Percentiles rank a stretch among this genome's conserved stretches.
Conservation (phyloP, 208 protist species). For the Crithidia thermophila region DNA sequence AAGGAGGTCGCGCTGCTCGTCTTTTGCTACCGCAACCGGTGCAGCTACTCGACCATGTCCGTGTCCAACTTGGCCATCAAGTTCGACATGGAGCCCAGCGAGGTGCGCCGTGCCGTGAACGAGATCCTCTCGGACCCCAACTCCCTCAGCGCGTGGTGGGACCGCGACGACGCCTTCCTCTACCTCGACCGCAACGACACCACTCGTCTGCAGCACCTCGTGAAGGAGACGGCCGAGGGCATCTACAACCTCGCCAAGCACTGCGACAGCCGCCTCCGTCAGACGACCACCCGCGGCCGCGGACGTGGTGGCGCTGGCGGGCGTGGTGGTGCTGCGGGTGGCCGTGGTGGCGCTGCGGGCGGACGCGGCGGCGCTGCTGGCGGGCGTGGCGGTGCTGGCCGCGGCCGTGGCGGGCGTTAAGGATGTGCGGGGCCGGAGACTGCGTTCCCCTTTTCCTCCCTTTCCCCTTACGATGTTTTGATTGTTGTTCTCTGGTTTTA, state of each 20-base stretch:
- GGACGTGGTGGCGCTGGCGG: conserved; percentile 45
- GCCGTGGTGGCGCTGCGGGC: too few species aligned
- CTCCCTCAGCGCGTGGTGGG: conserved; percentile 83
- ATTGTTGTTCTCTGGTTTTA: too few species aligned
- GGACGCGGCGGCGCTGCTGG: conserved; percentile 14
- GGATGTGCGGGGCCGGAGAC: neutral
- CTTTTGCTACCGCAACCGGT: conserved; percentile 79
- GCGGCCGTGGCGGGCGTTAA: conserved; percentile 29
- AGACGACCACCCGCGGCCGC: conserved; percentile 46
- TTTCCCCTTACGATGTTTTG: too few species aligned
- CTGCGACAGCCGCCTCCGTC: conserved; percentile 60
- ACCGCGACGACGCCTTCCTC: conserved; percentile 81
- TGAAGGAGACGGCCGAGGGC: conserved; percentile 67
- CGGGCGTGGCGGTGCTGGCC: neutral
- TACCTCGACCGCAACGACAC: conserved; percentile 81
- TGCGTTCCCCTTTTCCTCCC: too few species aligned
- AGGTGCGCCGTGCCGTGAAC: conserved; percentile 70
- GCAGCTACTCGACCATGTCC: conserved; percentile 81
- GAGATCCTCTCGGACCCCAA: conserved; percentile 75
- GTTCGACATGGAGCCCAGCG: conserved; percentile 69
- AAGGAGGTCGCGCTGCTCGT: conserved; percentile 79
- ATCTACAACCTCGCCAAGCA: conserved; percentile 68
- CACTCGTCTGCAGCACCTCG: conserved; percentile 83
- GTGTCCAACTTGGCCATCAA: conserved; percentile 75
- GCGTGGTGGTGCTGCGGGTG: conserved; percentile 40